Conservation (phyloP, 495 filamentous ascomycete species). For the Penicillium verhagenii region DNA sequence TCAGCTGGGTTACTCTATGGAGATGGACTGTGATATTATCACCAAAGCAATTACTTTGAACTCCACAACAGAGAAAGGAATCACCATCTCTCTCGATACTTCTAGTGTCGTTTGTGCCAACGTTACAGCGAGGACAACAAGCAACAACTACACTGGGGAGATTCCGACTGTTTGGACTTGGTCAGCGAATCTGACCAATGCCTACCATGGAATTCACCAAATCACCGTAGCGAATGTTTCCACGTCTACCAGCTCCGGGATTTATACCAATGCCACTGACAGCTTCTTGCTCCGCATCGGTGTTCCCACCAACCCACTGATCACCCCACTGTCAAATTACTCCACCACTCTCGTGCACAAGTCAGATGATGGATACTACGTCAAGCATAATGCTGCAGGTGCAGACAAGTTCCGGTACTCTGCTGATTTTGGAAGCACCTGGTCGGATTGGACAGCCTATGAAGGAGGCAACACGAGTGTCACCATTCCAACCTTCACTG, state of each 20-base stretch:
- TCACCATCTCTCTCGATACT: conserved; percentile 37
- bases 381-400: conserved; percentile 61
- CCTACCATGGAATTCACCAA: conserved; percentile 64
- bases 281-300: conserved; percentile 59
- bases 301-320: conserved; percentile 57
- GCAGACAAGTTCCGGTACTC: conserved; percentile 66
- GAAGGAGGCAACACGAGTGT: conserved; percentile 47
- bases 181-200: conserved; percentile 52
- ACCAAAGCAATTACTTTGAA: conserved; percentile 50
- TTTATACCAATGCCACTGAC: conserved; percentile 47
- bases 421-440: conserved; percentile 59
- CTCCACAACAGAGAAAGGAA: conserved; percentile 49
- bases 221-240: conserved; percentile 59
- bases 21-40: conserved; percentile 62
- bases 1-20: conserved; percentile 56
- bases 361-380: conserved; percentile 40
- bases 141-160: conserved; percentile 42
- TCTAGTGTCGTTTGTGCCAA: conserved; percentile 43
- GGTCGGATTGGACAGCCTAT: conserved; percentile 60
- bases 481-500: conserved; percentile 52
- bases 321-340: conserved; percentile 61
- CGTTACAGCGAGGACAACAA: conserved; percentile 14
- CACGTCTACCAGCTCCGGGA: conserved; percentile 34
- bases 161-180: conserved; percentile 56
- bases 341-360: conserved; percentile 48